A percentile compares a stretch with the other conserved stretches of the same genome.
phyloP scores from a whole-genome alignment of 108 stramenopile genomes.

The Aureococcus anophagefferens region DNA sequence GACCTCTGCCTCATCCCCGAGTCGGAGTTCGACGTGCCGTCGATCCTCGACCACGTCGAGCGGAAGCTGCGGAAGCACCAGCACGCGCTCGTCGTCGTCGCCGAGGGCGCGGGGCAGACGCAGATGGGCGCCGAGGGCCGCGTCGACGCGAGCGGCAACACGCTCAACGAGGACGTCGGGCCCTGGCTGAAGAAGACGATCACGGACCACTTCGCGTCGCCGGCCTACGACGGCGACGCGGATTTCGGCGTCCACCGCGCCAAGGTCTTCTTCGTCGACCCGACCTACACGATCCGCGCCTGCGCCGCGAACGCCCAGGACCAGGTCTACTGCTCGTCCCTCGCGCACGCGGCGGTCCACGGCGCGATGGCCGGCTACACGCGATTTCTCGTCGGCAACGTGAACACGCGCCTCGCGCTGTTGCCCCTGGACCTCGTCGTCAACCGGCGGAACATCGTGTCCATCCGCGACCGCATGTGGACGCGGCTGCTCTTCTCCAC shows the following conservation, averaged over 20 bases:
- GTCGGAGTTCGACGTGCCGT: background rate
- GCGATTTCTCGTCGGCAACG: conserved; percentile 36
- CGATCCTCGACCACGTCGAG: conserved; percentile 35
- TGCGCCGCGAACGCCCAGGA: conserved; percentile 44
- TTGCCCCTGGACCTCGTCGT: conserved; percentile 50
- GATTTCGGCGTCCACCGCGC: conserved; percentile 1
- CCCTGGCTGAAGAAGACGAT: conserved; percentile 28
- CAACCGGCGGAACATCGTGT: conserved; percentile 30
- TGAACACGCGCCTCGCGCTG: conserved; percentile 49
- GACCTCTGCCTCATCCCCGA: conserved; percentile 50
- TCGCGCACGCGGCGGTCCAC: conserved; percentile 53
- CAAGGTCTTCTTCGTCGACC: conserved; percentile 36
- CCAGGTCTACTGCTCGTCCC: conserved; percentile 42
- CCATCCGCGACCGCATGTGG: conserved; percentile 40
- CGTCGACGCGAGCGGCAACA: conserved; percentile 40
- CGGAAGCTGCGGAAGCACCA: conserved; percentile 20
- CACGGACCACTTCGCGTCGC: conserved; percentile 16
- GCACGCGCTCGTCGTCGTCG: conserved; percentile 53
- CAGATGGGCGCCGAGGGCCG: conserved; percentile 14
- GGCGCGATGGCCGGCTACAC: conserved; percentile 57
- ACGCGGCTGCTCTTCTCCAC: conserved; percentile 51
- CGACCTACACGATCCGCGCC: conserved; percentile 48
- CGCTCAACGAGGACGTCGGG: conserved; percentile 34
- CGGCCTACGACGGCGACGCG: background rate
- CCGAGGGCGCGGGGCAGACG: conserved; percentile 50